These are phyloP conservation scores for Arachnopeziza araneosa DNA, from an alignment of 2,329 filamentous ascomycete species.

Conservation along the genomic window DNA sequence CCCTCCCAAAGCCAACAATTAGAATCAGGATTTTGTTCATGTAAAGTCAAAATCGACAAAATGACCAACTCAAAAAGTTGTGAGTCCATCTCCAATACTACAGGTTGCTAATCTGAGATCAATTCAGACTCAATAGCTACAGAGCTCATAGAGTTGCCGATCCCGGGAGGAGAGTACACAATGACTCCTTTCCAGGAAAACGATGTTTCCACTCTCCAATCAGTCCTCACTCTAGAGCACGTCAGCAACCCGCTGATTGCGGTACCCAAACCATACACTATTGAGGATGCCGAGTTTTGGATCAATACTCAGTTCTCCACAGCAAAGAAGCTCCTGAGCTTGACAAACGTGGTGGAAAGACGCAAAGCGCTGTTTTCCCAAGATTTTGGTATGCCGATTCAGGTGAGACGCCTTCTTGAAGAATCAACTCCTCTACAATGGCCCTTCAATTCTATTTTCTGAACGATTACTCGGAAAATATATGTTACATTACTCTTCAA, in stretches of 20 bases:
- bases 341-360: not conserved
- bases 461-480: too few relatives aligned
- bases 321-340: not conserved
- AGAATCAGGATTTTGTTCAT: not conserved
- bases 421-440: too few relatives aligned
- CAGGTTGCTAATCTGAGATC: not conserved
- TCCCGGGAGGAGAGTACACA: constrained; percentile 3
- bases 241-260: constrained; percentile 1
- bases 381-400: not conserved
- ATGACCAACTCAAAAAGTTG: not conserved
- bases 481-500: too few relatives aligned
- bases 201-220: constrained; percentile 1
- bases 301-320: not conserved
- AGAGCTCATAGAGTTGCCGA: not conserved
- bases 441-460: too few relatives aligned
- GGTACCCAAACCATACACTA: constrained; percentile 1
- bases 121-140: not conserved
- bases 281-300: constrained; percentile 1
- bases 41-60: not conserved
- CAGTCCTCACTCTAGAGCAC: not conserved
- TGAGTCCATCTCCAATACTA: not conserved
- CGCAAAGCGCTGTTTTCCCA: not conserved
- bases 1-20: not conserved
- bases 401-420: not conserved
- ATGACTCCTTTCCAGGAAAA: not conserved